Percentiles rank a stretch among this genome's conserved stretches.
phyloP scores from a whole-genome alignment of 257 asterid genomes.

The Knoxia roxburghii region DNA sequence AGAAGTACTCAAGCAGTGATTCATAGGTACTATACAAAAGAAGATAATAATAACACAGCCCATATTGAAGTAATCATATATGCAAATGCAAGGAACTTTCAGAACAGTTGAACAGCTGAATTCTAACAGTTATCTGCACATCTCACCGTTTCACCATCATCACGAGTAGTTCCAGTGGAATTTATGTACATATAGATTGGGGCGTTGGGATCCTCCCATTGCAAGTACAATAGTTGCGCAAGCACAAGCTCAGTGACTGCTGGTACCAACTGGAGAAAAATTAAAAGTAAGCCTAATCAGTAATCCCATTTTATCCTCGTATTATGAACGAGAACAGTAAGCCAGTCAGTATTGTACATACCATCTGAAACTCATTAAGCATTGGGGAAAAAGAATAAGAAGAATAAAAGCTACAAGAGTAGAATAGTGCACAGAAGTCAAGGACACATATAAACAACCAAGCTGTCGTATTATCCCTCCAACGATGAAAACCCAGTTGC shows the following conservation, averaged over 20 bases:
- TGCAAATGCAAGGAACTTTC: not conserved
- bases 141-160: constrained; percentile 91
- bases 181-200: constrained; percentile 83
- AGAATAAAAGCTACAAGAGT: too few species aligned
- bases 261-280: constrained; percentile 70
- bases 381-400: not conserved
- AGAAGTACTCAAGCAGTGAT: not conserved
- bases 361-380: not conserved
- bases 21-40: not conserved
- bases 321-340: not conserved
- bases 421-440: not conserved
- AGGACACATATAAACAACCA: not conserved
- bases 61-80: not conserved
- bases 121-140: not conserved
- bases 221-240: constrained; percentile 86
- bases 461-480: not conserved
- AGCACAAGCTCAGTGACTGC: constrained; percentile 89
- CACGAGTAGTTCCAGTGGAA: constrained; percentile 95
- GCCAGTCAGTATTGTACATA: not conserved
- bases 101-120: not conserved
- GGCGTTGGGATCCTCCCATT: constrained; percentile 81
- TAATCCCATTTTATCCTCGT: not conserved
- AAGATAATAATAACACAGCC: not conserved
- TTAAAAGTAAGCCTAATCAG: constrained; percentile 21
- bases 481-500: not conserved